Base-by-base conservation (phyloP, 139 green algal genomes). In the Auxenochlorella pyrenoidosa region DNA sequence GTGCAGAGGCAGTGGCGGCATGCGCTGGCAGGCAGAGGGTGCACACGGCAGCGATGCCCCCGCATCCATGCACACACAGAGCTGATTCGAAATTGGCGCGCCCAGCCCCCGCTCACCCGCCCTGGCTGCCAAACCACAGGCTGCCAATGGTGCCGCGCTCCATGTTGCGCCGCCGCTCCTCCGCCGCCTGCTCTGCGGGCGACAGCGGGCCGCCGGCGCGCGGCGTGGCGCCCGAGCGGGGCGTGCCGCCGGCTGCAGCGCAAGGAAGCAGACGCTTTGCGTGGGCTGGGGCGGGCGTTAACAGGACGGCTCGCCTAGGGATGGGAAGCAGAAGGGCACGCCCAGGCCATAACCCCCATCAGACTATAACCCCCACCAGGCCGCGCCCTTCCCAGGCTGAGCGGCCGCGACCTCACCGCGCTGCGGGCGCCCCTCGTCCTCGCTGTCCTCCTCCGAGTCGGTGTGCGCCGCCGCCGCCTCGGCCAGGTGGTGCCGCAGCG, bases 41-140 rank as follows among this genome's bases (percentile, higher is more conserved):
- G 8, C 10, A 10, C 47, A 54, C 10, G 47, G 47, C 47, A 54
- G 47, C 47, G 63, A n/a, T 76, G 30, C 21, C 34, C 36, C 10
- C 41, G 13, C 41, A 38, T 32, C 22, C 54, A 24, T 41, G 18
- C 51, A 22, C 47, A 2, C 51, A 71, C 32, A 47, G 70, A 24
- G 30, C 32, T 36, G 28, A 5, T 36, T 4, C 2, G 21, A 38
- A n/a, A n/a, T n/a, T n/a, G n/a, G n/a, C 21, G 24, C 59, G 22
- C 59, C 21, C 59, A 28, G n/a, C n/a, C 12, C 63, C 47, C 34
- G 1, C 66, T 44, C 82, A 78, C 70, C 83, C 83, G 44, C 70
- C 75, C 36, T 47, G n/a, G 70, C 70, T 76, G 70, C 70, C 81
- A 66, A 87, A 58, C 83, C 83, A 87, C 5, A 87, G 32, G 83